These are phyloP conservation scores for Omphalotus guepiniiformis DNA, from an alignment of 768 basidiomycete genomes.

Conservation along the genomic window DNA sequence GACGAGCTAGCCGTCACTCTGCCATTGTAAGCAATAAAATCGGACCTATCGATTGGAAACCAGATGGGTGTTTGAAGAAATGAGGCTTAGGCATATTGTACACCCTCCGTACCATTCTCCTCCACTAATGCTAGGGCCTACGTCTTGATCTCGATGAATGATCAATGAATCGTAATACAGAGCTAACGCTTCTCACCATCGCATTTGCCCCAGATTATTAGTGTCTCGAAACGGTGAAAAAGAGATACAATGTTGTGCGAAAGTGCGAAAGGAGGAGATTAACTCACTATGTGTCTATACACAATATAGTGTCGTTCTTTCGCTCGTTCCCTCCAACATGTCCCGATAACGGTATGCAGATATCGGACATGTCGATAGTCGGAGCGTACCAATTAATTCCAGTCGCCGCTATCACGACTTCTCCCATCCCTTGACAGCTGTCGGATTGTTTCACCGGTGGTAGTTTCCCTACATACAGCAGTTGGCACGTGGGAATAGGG, in stretches of 20 bases:
- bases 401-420: conserved; percentile 20
- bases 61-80: too few relatives aligned
- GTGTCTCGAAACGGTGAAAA: too few relatives aligned
- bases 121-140: conserved; percentile 27
- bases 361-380: conserved; percentile 14
- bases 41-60: conserved; percentile 18
- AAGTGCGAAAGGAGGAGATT: background rate
- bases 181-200: too few relatives aligned
- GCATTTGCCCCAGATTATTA: too few relatives aligned
- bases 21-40: conserved; percentile 25
- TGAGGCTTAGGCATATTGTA: too few relatives aligned
- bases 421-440: conserved; percentile 12
- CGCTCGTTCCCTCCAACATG: conserved; percentile 16
- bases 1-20: conserved; percentile 22
- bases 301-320: conserved; percentile 17
- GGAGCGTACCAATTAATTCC: conserved; percentile 27
- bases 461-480: conserved; percentile 24
- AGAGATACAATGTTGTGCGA: background rate
- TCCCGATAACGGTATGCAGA: conserved; percentile 21
- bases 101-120: conserved; percentile 24
- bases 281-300: conserved; percentile 25
- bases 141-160: too few relatives aligned
- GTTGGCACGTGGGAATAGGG: conserved; percentile 22
- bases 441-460: conserved; percentile 23
- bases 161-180: too few relatives aligned